Percentiles rank a stretch among this genome's conserved stretches.
Evolutionary conservation across 2,329 filamentous ascomycete genomes (phyloP).

Genomic region (Xylariales sp.): DNA sequence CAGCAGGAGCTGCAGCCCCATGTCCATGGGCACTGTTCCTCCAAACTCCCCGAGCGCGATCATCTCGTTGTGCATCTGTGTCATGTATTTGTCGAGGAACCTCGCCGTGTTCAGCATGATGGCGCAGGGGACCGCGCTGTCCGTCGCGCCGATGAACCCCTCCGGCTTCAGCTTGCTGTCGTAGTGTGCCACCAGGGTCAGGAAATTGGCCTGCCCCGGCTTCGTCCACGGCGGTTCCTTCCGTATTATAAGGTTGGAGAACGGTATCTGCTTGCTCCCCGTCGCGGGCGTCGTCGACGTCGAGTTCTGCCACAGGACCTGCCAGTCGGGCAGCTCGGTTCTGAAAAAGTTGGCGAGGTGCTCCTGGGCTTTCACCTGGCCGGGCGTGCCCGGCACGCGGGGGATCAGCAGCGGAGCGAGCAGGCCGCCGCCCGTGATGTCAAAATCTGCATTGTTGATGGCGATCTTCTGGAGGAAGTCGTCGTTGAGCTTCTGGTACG

Average conservation of each 20-base stretch:
- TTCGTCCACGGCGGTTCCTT: constrained; percentile 74
- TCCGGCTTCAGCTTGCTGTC: constrained; percentile 69
- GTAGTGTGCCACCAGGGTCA: constrained; percentile 81
- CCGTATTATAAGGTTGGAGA: constrained; percentile 72
- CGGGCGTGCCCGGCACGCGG: constrained; percentile 69
- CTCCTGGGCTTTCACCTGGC: constrained; percentile 59
- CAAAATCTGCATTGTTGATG: constrained; percentile 60
- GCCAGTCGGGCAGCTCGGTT: constrained; percentile 64
- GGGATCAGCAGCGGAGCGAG: constrained; percentile 73
- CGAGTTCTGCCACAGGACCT: constrained; percentile 69
- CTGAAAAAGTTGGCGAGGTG: constrained; percentile 72
- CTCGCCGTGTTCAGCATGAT: constrained; percentile 76
- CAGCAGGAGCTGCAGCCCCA: constrained; percentile 74
- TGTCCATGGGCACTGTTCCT: constrained; percentile 56
- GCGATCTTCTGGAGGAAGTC: constrained; percentile 60
- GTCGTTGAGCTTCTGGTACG: constrained; percentile 53
- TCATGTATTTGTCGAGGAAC: constrained; percentile 66
- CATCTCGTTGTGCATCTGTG: constrained; percentile 70
- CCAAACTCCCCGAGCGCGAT: constrained; percentile 44
- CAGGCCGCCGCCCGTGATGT: constrained; percentile 61
- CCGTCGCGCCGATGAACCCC: constrained; percentile 80
- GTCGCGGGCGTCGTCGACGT: constrained; percentile 65
- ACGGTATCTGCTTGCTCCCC: constrained; percentile 60
- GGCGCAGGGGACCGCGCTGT: constrained; percentile 79
- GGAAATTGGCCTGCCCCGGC: constrained; percentile 63